A percentile compares a stretch with the other conserved stretches of the same genome.
Conservation (phyloP, 2,329 filamentous ascomycete genomes). For the Nothomitra cinnamomea region DNA sequence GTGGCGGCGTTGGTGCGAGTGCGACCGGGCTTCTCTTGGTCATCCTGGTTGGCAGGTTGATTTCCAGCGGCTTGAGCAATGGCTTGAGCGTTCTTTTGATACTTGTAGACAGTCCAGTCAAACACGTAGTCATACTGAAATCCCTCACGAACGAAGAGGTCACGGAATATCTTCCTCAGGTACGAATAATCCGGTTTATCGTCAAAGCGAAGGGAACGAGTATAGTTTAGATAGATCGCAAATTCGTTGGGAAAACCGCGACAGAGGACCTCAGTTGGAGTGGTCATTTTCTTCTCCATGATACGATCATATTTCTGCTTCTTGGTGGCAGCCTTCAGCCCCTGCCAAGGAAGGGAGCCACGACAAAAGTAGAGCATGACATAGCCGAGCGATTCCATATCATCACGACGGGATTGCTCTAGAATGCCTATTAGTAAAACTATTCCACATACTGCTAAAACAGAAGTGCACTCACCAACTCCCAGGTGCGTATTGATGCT, state of each 20-base stretch:
- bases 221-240: constrained; percentile 99
- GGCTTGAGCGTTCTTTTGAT: constrained; percentile 96
- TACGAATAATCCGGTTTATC: constrained; percentile 99
- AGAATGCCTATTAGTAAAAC: constrained; percentile 16
- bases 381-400: constrained; percentile 98
- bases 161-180: constrained; percentile 99
- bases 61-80: constrained; percentile 67
- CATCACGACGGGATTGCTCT: constrained; percentile 97
- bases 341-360: constrained; percentile 96
- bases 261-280: constrained; percentile 94
- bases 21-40: constrained; percentile 59
- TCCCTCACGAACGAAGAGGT: constrained; percentile 94
- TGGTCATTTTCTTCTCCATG: constrained; percentile 99
- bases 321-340: constrained; percentile 94
- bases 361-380: constrained; percentile 99
- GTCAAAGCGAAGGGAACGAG: constrained; percentile 92
- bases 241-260: constrained; percentile 99
- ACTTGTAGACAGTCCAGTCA: constrained; percentile 99
- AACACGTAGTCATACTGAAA: constrained; percentile 99
- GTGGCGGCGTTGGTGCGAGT: constrained; percentile 49
- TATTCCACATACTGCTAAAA: background rate
- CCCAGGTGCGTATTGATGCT: constrained; percentile 98
- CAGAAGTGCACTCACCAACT: constrained; percentile 44
- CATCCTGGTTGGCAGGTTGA: constrained; percentile 46
- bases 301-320: constrained; percentile 99